Evolutionary conservation across 2,329 filamentous ascomycete species (phyloP).

Genomic region (Aspergillus clavatus): DNA sequence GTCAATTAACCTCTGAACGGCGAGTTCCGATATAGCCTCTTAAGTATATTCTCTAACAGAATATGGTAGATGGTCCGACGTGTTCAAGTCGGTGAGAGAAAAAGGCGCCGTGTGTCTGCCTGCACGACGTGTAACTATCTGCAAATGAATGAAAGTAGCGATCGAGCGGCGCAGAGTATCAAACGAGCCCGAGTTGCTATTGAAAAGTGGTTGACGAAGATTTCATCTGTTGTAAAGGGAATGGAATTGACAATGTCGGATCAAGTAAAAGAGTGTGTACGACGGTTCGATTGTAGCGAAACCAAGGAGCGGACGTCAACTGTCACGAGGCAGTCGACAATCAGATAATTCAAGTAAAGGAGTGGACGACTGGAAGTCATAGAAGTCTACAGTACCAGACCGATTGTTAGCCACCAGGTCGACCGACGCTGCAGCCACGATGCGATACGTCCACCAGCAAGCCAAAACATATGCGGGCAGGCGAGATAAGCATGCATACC

Average conservation of each 20-base stretch:
- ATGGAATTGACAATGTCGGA: constrained; percentile 1
- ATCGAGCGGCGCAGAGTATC: not conserved
- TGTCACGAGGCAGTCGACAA: constrained; percentile 15
- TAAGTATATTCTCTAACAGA: too few species aligned
- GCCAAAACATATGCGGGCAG: not conserved
- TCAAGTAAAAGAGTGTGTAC: constrained; percentile 6
- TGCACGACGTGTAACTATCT: constrained; percentile 9
- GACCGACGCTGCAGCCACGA: not conserved
- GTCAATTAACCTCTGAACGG: not conserved
- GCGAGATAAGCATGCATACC: not conserved
- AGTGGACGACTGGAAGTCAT: constrained; percentile 6
- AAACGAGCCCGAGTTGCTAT: not conserved
- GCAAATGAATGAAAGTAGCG: constrained; percentile 3
- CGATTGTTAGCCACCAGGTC: not conserved
- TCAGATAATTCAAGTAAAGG: not conserved
- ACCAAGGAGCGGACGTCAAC: constrained; percentile 23
- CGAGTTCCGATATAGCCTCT: not conserved
- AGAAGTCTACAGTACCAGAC: constrained; percentile 6
- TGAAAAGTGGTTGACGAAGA: constrained; percentile 7
- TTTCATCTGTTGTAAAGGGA: constrained; percentile 3
- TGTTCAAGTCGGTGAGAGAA: too few species aligned
- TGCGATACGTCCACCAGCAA: not conserved
- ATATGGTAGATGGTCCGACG: too few species aligned
- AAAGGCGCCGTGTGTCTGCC: constrained; percentile 12
- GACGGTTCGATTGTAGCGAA: constrained; percentile 2